Base-by-base conservation (phyloP, 768 basidiomycete genomes). In the Lanmaoa pseudosensibilis region DNA sequence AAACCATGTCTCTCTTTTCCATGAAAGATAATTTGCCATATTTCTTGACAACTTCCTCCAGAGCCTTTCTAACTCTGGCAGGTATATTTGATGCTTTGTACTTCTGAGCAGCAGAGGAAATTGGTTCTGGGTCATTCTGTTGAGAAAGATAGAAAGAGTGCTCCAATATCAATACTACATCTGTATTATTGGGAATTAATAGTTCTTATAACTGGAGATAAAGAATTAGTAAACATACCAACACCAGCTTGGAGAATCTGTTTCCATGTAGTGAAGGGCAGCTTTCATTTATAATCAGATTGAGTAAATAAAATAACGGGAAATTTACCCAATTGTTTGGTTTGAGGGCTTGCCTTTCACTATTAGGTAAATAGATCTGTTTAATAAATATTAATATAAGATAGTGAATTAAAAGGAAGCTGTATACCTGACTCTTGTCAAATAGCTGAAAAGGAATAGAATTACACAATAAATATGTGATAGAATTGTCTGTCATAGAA, bases 331-430 rank as follows among this genome's bases (percentile, higher is more conserved):
- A 13, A 5, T 39, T n/a, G 13, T 40, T 19, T 27, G 30, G 11
- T n/a, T 21, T 33, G 19, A 25, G 18, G 30, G 6, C 0, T 19
- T 27, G 18, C 30, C 6, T 11, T 19, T 8, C 25, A 19, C 11
- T 13, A 5, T 1, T 8, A 18, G 6, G 0, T 0, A 18, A 1
- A 16, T 1, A 5, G 5, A 2, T 37, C 36, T 37, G 4, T 44
- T 23, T 1, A 16, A 10, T 16, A 8, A 25, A 25, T 10, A 16
- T 44, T 16, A 25, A 16, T 2, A 44, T 16, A 5, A 18, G 9
- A 10, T 18, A 44, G 2, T 16, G 1, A 44, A 16, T 21, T 11
- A 19, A 40, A 21, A 13, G 25, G 25, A 44, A 33, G 5, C 5
- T 16, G 11, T 19, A 10, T 40, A 33, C 39, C 2, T 33, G 5